Conservation (phyloP, 257 asterid species). For the Craterostigma plantagineum region DNA sequence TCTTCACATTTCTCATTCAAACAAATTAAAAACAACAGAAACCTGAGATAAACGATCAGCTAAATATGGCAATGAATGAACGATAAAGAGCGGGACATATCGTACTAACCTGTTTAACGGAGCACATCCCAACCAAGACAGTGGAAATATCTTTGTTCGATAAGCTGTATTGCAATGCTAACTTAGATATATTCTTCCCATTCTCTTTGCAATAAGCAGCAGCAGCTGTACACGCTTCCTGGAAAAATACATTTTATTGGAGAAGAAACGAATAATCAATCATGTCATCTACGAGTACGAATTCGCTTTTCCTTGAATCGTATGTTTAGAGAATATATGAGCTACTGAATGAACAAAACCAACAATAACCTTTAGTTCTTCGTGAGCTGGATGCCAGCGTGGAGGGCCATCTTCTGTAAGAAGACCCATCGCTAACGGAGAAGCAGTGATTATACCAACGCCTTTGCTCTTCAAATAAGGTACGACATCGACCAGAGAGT, state of each 20-base stretch:
- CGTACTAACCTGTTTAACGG: conserved; percentile 55
- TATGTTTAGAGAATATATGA: too few species aligned
- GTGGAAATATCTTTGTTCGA: conserved; percentile 61
- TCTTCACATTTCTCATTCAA: neutral
- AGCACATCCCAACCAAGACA: conserved; percentile 82
- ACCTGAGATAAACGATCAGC: too few species aligned
- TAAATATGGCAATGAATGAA: too few species aligned
- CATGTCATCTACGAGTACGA: neutral
- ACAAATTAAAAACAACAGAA: neutral
- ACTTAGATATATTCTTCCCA: conserved; percentile 57
- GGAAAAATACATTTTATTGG: conserved; percentile 6
- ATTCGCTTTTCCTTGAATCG: neutral
- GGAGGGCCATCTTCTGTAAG: conserved; percentile 88
- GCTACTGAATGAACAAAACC: too few species aligned
- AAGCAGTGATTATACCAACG: conserved; percentile 85
- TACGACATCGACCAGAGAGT: conserved; percentile 49
- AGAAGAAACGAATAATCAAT: neutral
- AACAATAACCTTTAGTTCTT: conserved; percentile 56
- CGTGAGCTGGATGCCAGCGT: conserved; percentile 94
- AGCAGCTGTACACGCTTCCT: conserved; percentile 83
- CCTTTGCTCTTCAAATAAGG: conserved; percentile 95
- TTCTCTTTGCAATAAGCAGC: conserved; percentile 52
- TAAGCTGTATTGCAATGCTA: conserved; percentile 78
- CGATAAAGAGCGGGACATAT: too few species aligned
- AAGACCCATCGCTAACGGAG: conserved; percentile 96